A percentile compares a stretch with the other conserved stretches of the same genome.
Evolutionary conservation across 805 yeast species (phyloP).

Genomic region (Pichia membranifaciens): DNA sequence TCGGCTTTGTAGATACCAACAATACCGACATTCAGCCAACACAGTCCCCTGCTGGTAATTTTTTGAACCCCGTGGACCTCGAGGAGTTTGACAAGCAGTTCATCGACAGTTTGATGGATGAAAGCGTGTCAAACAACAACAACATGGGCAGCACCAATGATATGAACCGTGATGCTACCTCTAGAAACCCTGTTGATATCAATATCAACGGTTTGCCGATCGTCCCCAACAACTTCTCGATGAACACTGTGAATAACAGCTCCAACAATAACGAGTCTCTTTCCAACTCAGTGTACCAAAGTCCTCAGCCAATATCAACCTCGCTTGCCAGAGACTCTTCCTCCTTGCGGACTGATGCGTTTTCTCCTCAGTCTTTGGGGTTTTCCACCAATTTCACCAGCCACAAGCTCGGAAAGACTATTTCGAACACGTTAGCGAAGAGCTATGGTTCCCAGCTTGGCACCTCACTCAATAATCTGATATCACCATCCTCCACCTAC

Average conservation of each 20-base stretch:
- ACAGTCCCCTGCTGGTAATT: background rate
- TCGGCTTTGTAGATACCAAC: background rate
- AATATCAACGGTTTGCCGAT: background rate
- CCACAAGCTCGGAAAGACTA: slow-evolving; percentile 2
- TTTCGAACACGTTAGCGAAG: slow-evolving; percentile 16
- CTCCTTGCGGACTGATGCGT: slow-evolving; percentile 14
- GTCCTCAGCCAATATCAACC: slow-evolving; percentile 4
- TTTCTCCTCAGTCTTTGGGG: slow-evolving; percentile 27
- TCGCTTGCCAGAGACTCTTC: background rate
- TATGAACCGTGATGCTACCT: background rate
- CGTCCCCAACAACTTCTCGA: background rate
- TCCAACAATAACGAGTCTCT: background rate
- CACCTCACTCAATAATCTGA: slow-evolving; percentile 27
- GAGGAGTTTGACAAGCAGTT: slow-evolving; percentile 2
- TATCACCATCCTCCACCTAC: slow-evolving; percentile 33
- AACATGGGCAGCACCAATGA: background rate
- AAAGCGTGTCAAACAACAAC: background rate
- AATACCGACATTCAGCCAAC: too few species aligned
- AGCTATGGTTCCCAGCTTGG: slow-evolving; percentile 29
- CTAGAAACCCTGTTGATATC: background rate
- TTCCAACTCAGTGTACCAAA: background rate
- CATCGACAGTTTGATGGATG: slow-evolving; percentile 1
- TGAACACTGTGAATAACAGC: background rate
- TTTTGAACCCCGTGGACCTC: background rate
- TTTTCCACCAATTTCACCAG: slow-evolving; percentile 12